Conservation (phyloP, 2,329 filamentous ascomycete genomes). For the Aspergillus sp. region DNA sequence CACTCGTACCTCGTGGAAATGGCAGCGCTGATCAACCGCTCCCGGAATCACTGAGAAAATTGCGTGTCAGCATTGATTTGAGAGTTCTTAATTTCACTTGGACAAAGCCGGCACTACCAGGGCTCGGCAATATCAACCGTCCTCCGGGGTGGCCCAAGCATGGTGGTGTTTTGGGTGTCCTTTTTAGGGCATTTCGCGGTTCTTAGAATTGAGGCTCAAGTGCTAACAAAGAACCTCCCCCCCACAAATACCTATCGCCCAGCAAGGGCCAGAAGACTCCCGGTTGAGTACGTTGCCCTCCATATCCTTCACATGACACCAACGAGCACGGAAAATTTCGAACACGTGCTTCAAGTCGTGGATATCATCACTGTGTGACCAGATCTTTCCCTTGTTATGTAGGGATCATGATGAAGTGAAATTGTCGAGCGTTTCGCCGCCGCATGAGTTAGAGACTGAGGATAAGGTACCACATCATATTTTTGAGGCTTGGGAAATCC, state of each 20-base stretch:
- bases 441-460: too few species aligned
- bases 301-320: constrained; percentile 56
- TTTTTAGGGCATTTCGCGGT: constrained; percentile 10
- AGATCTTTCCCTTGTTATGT: constrained; percentile 71
- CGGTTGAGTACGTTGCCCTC: constrained; percentile 40
- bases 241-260: not conserved
- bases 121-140: not conserved
- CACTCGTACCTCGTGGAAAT: constrained; percentile 77
- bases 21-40: constrained; percentile 65
- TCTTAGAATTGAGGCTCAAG: too few species aligned
- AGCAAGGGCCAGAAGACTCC: too few species aligned
- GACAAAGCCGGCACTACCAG: constrained; percentile 17
- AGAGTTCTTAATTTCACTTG: constrained; percentile 19
- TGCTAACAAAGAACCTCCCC: not conserved
- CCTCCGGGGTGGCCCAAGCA: constrained; percentile 23
- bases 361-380: constrained; percentile 70
- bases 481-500: too few species aligned
- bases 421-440: constrained; percentile 45
- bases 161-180: constrained; percentile 26
- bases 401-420: constrained; percentile 68
- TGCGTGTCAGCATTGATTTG: constrained; percentile 63
- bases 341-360: constrained; percentile 67
- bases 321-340: constrained; percentile 20
- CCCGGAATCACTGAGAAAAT: constrained; percentile 57
- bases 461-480: too few species aligned